A percentile compares a stretch with the other conserved stretches of the same genome.
Evolutionary conservation across 345 rosid species (phyloP).

Genomic region (Bruguiera gymnorhiza): DNA sequence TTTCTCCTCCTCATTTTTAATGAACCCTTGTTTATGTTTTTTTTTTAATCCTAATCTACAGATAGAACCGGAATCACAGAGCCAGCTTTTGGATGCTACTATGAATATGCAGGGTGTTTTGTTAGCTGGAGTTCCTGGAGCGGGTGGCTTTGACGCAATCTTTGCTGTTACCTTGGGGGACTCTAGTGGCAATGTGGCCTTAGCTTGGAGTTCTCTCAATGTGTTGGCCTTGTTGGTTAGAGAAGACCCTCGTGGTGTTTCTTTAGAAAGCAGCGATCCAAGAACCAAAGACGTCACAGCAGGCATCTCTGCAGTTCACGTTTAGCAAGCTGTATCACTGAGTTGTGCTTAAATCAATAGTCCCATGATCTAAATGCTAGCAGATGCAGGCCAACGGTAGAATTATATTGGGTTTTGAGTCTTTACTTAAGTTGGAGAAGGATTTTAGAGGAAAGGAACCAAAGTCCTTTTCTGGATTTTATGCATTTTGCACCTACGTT

Average conservation of each 20-base stretch:
- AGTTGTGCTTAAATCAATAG: constrained; percentile 7
- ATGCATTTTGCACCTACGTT: not conserved
- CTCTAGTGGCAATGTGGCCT: constrained; percentile 35
- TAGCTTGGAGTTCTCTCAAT: constrained; percentile 66
- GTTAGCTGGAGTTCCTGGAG: constrained; percentile 94
- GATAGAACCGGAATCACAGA: constrained; percentile 88
- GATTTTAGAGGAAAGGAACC: not conserved
- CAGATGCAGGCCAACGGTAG: not conserved
- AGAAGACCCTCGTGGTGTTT: constrained; percentile 89
- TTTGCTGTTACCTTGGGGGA: constrained; percentile 70
- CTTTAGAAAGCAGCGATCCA: constrained; percentile 77
- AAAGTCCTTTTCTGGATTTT: not conserved
- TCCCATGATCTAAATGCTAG: not conserved
- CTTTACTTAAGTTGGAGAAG: constrained; percentile 4
- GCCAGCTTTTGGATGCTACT: constrained; percentile 72
- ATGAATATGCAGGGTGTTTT: constrained; percentile 83
- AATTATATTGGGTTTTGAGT: not conserved
- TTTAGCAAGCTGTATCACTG: constrained; percentile 34
- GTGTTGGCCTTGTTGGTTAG: constrained; percentile 80
- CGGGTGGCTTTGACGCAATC: constrained; percentile 95
- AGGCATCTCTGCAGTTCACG: constrained; percentile 51
- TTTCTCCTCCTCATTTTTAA: no score
- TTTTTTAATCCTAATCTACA: constrained; percentile 30
- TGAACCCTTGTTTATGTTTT: not conserved
- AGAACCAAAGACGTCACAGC: constrained; percentile 54